Evolutionary conservation across 257 asterid genomes (phyloP).

Genomic region (Petrea volubilis): DNA sequence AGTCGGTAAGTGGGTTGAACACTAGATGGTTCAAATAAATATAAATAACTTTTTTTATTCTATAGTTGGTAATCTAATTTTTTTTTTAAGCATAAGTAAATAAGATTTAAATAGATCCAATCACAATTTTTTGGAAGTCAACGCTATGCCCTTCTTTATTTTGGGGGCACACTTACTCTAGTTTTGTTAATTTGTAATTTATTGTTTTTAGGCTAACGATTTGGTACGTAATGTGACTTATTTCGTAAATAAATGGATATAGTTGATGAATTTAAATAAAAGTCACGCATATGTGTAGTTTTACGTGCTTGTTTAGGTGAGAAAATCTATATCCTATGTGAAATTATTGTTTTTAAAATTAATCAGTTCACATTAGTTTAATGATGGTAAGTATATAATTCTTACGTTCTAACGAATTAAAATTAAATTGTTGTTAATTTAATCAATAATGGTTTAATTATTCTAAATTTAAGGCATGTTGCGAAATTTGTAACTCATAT

Average conservation of each 20-base stretch:
- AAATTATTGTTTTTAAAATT: conserved; percentile 16
- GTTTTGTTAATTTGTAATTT: not conserved
- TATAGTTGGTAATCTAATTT: conserved; percentile 33
- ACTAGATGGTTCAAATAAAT: too few species aligned
- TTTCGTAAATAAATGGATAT: conserved; percentile 16
- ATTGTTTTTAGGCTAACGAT: not conserved
- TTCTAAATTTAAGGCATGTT: not conserved
- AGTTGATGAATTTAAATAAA: conserved; percentile 29
- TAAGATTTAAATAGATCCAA: not conserved
- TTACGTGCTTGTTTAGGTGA: conserved; percentile 22
- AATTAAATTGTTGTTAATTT: not conserved
- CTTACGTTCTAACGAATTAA: conserved; percentile 11
- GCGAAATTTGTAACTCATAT: not conserved
- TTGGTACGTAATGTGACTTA: conserved; percentile 27
- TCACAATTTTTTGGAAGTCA: conserved; percentile 32
- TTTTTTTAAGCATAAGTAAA: not conserved
- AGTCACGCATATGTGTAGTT: conserved; percentile 32
- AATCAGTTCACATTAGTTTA: conserved; percentile 17
- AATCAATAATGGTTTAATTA: not conserved
- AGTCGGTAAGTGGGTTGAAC: too few species aligned
- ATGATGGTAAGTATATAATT: conserved; percentile 19
- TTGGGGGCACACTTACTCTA: conserved; percentile 22
- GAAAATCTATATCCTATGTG: not conserved
- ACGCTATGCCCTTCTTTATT: conserved; percentile 13
- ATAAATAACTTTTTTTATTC: not conserved